Base-by-base conservation (phyloP, 2,329 filamentous ascomycete species). In the Fusarium phyllophilum region DNA sequence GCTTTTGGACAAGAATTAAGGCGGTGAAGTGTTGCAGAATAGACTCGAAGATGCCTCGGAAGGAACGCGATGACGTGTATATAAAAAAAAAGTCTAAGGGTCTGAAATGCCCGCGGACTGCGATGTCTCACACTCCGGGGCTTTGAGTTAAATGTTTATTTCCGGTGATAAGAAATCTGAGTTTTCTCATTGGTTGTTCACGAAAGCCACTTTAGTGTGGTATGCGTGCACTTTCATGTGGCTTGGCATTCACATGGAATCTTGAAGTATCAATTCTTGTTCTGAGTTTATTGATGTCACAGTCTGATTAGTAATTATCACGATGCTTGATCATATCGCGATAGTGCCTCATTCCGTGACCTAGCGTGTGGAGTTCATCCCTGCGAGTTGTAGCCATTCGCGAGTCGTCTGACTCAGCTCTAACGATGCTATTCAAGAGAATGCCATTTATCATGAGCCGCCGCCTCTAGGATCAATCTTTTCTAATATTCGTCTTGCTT, bases 21-120 rank as follows among this genome's bases (percentile, higher is more conserved):
- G 69, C 69, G 69, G 69, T 72, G 69, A 68, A 60, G 7, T 56
- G 39, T 3, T 52, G 69, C 69, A 72, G 69, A 72, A 72, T 36
- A 62, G 24, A 29, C 33, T 36, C 31, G 31, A 70, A 24, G 51
- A 65, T 57, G 31, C 51, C 49, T 69, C 66, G 60, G 60, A 41
- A 55, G 14, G 12, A 6, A 15, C 59, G 68, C 39, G 17, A 70
- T 70, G 67, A 70, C 66, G 66, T 70, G 22, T 29, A 9, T 33
- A 24, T 9, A 0, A 14, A 22, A 45, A 31, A n/a, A 49, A 56
- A 45, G 44, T 26, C 36, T 31, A 42, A 8, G 15, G 15, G 36
- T 26, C 17, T 31, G 13, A 31, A 62, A 45, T n/a, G 33, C 33
- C 26, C 33, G 17, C 14, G 34, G 33, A 14, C 18, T 31, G 15